Base-by-base conservation (phyloP, 129 eudicot genomes). In the Centrapalus pauciflorus region DNA sequence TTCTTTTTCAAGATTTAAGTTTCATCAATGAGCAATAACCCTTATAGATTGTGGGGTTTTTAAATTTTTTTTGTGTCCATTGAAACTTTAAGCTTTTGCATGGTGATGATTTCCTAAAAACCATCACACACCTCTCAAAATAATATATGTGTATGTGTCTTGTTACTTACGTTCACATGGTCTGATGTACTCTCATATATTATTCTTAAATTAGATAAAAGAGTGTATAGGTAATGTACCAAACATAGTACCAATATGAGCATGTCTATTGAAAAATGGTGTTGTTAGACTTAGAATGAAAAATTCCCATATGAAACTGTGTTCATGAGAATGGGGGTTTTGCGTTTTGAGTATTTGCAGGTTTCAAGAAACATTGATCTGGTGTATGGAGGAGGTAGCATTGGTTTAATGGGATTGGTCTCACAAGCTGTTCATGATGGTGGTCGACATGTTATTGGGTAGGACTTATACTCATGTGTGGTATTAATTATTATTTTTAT, bases 341-440 rank as follows among this genome's bases (percentile, higher is more conserved):
- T 29, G 1, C 49, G 45, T 41, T 49, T 33, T 61, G 19, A 64
- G 38, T 32, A 21, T 32, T 61, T 82, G 68, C 59, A 92, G 98
- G 98, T 93, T 12, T 88, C 96, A 52, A 88, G 92, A 75, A 93
- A 93, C 95, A 93, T 92, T 70, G 98, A 92, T 82, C 78, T 92
- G 80, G 98, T 92, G 58, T 92, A 92, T 82, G 98, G 98, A 71
- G 98, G 98, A 38, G 98, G 98, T 23, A 93, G 98, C 95, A 93
- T 93, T 61, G 98, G 98, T 26, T 78, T 93, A 73, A 93, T 93
- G 98, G 98, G 98, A 56, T 81, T 88, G 82, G 82, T 93, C 56
- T 93, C 98, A 16, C 98, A 92, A 80, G 98, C 98, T 77, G 98
- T 92, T 77, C 98, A 92, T 79, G 81, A 89, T 84, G 98, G 98